Conservation (phyloP, 192 early-diverging fungal species). For the Martensiomyces pterosporus region DNA sequence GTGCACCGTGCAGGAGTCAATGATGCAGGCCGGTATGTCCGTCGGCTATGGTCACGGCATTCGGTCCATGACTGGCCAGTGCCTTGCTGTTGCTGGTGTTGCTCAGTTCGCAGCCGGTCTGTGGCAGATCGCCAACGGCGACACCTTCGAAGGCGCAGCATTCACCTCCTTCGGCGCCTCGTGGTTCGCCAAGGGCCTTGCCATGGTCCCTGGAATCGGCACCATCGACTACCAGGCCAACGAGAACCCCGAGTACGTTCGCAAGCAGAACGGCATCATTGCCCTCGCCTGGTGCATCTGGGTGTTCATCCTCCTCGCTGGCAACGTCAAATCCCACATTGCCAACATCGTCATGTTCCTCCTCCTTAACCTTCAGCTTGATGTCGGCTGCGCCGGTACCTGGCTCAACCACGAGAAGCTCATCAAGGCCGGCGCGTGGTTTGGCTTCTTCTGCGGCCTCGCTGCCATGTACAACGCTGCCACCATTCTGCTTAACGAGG, state of each 20-base stretch:
- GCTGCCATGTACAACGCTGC: conserved; percentile 48
- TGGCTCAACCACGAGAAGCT: conserved; percentile 23
- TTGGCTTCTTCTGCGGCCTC: conserved; percentile 50
- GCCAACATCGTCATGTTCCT: conserved; percentile 41
- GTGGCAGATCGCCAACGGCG: conserved; percentile 51
- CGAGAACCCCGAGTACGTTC: conserved; percentile 16
- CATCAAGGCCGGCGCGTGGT: conserved; percentile 36
- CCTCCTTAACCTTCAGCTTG: conserved; percentile 35
- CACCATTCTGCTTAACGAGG: conserved; percentile 37
- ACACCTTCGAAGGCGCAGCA: conserved; percentile 46
- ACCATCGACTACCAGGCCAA: conserved; percentile 23
- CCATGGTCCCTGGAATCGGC: conserved; percentile 24
- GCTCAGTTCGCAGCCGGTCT: conserved; percentile 33
- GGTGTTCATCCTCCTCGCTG: conserved; percentile 39
- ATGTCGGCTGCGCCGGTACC: conserved; percentile 30
- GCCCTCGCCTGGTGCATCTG: conserved; percentile 38
- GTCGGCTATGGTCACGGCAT: conserved; percentile 41
- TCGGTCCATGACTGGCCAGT: conserved; percentile 25
- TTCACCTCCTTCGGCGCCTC: conserved; percentile 44
- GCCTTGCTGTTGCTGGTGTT: conserved; percentile 32
- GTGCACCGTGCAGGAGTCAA: conserved; percentile 41
- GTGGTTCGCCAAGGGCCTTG: conserved; percentile 43
- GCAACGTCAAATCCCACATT: conserved; percentile 43
- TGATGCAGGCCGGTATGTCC: conserved; percentile 45
- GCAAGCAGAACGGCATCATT: conserved; percentile 36